A percentile compares a stretch with the other conserved stretches of the same genome.
Evolutionary conservation across 2,329 filamentous ascomycete genomes (phyloP).

Genomic region (Bretziella fagacearum): DNA sequence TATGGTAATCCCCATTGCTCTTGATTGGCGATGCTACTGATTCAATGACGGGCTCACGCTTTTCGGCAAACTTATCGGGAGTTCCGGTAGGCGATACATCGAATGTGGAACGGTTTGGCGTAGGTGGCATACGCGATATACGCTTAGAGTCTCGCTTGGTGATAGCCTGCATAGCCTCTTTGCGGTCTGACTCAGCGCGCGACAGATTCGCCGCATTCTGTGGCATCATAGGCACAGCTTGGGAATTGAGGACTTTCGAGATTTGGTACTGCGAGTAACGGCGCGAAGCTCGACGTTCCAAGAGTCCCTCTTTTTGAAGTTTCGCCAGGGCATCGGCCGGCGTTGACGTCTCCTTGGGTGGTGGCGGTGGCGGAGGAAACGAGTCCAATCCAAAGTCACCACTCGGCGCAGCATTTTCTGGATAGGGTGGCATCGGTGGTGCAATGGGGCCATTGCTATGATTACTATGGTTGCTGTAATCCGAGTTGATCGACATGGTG

Average conservation of each 20-base stretch:
- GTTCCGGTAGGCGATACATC: conserved; percentile 8
- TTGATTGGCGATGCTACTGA: not conserved
- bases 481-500: conserved; percentile 20
- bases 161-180: conserved; percentile 60
- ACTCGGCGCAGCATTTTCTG: conserved; percentile 35
- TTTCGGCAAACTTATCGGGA: conserved; percentile 13
- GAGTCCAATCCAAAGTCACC: conserved; percentile 41
- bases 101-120: conserved; percentile 24
- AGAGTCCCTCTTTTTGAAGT: conserved; percentile 75
- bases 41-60: conserved; percentile 3
- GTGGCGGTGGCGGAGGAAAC: conserved; percentile 52
- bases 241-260: conserved; percentile 73
- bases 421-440: conserved; percentile 56
- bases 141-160: conserved; percentile 32
- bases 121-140: conserved; percentile 33
- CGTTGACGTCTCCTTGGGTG: conserved; percentile 62
- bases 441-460: conserved; percentile 45
- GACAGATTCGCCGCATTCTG: conserved; percentile 65
- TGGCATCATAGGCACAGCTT: conserved; percentile 69
- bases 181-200: conserved; percentile 54
- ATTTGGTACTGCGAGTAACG: conserved; percentile 96
- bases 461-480: conserved; percentile 26
- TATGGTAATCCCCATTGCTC: conserved; percentile 6
- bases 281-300: conserved; percentile 81
- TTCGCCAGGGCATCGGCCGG: conserved; percentile 57